phyloP scores from a whole-genome alignment of 2,329 filamentous ascomycete genomes.

The Plenodomus biglobosus region DNA sequence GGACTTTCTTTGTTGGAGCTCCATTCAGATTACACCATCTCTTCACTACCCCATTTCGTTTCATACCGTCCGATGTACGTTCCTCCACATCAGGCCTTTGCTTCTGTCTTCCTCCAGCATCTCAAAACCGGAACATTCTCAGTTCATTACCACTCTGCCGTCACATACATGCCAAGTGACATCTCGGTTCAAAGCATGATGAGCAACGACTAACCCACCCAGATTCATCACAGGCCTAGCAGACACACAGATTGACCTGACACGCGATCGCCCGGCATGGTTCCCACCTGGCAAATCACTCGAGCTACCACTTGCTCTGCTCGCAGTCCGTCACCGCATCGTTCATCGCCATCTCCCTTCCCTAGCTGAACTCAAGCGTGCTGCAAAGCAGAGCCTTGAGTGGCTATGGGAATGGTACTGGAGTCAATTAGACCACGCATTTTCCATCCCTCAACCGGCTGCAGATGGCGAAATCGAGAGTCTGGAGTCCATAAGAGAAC shows the following conservation, averaged over 20 bases:
- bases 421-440: constrained; percentile 53
- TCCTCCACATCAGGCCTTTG: background rate
- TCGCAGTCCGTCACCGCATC: constrained; percentile 85
- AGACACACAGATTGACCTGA: constrained; percentile 57
- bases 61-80: background rate
- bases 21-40: background rate
- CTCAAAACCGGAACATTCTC: background rate
- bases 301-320: constrained; percentile 66
- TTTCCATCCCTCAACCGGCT: constrained; percentile 7
- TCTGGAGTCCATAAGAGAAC: constrained; percentile 17
- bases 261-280: constrained; percentile 32
- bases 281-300: constrained; percentile 25
- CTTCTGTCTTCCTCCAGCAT: background rate
- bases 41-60: background rate
- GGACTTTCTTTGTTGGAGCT: background rate
- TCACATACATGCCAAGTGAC: background rate
- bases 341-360: constrained; percentile 86
- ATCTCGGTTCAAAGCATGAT: background rate
- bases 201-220: background rate
- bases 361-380: constrained; percentile 69
- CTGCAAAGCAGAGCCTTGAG: constrained; percentile 67
- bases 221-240: constrained; percentile 81
- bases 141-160: background rate
- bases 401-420: constrained; percentile 96
- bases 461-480: constrained; percentile 4